Evolutionary conservation across 345 rosid species (phyloP).

Genomic region (Bruguiera gymnorhiza): DNA sequence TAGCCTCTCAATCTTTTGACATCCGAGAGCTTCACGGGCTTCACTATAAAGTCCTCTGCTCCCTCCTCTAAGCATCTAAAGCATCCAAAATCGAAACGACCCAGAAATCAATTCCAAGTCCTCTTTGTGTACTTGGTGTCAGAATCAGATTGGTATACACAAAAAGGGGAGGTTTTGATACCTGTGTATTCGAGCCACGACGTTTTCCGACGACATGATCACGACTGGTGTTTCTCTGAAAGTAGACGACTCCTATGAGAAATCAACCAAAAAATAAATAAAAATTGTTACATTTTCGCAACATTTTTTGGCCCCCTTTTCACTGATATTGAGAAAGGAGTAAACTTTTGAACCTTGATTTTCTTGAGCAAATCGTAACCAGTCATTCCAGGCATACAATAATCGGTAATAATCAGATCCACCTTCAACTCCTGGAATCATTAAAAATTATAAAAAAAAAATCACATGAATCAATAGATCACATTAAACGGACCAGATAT

Average conservation of each 20-base stretch:
- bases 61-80: constrained; percentile 92
- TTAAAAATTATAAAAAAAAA: not conserved
- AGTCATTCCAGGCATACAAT: constrained; percentile 99
- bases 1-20: constrained; percentile 64
- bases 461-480: not conserved
- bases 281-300: no score
- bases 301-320: not conserved
- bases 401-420: constrained; percentile 89
- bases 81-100: not conserved
- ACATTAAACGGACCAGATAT: not conserved
- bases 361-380: constrained; percentile 95
- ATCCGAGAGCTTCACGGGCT: constrained; percentile 90
- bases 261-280: not conserved
- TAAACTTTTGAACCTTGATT: constrained; percentile 53
- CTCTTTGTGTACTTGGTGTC: not conserved
- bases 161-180: constrained; percentile 7
- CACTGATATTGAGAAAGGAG: not conserved
- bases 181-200: constrained; percentile 78
- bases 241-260: constrained; percentile 58
- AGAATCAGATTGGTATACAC: not conserved
- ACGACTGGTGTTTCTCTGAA: constrained; percentile 80
- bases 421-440: constrained; percentile 63
- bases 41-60: constrained; percentile 81
- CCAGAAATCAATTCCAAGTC: not conserved
- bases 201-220: constrained; percentile 93